phyloP scores from a whole-genome alignment of 2,329 filamentous ascomycete genomes.

The Aspergillus sergii region DNA sequence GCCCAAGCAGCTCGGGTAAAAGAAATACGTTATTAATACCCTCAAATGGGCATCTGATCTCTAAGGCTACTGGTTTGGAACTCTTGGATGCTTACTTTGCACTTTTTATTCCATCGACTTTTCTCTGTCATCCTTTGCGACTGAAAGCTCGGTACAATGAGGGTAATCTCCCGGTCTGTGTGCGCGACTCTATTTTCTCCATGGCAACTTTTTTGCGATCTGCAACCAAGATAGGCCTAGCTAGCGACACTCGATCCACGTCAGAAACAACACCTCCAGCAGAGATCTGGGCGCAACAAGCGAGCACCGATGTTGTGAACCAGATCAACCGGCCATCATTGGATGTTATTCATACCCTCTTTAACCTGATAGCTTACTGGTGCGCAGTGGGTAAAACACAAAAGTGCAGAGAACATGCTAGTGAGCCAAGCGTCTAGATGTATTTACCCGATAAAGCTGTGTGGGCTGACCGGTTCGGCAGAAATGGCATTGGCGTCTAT shows the following conservation, averaged over 20 bases:
- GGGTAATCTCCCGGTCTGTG: background rate
- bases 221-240: background rate
- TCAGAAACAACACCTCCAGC: background rate
- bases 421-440: background rate
- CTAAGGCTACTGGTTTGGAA: background rate
- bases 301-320: background rate
- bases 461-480: background rate
- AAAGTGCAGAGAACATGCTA: background rate
- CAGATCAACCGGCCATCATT: background rate
- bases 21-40: background rate
- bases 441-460: background rate
- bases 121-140: background rate
- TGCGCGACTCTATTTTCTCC: background rate
- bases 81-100: background rate
- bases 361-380: background rate
- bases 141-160: constrained; percentile 1
- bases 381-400: background rate
- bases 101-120: constrained; percentile 3
- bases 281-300: background rate
- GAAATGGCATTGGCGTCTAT: background rate
- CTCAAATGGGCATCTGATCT: background rate
- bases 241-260: background rate
- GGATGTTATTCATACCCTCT: background rate
- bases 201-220: background rate
- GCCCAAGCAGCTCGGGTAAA: too few relatives aligned